These are phyloP conservation scores for Zygosaccharomyces rouxii DNA, from an alignment of 805 yeast genomes.

Conservation along the genomic window DNA sequence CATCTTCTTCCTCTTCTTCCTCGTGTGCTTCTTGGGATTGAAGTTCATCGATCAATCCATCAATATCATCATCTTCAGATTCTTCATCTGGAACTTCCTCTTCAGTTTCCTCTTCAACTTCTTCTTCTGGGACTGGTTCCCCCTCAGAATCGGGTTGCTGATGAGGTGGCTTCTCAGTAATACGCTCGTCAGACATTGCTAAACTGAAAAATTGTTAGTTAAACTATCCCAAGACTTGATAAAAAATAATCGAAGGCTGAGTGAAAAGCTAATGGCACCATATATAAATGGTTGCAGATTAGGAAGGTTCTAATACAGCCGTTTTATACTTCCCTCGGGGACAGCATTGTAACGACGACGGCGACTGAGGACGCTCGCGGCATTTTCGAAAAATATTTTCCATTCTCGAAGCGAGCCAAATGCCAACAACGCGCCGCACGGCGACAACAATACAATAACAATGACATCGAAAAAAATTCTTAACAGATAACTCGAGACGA, in stretches of 20 bases:
- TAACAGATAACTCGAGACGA: too few species aligned
- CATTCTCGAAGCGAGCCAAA: background rate
- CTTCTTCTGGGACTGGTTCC: conserved; percentile 12
- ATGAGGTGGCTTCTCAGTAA: conserved; percentile 16
- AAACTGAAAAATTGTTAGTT: background rate
- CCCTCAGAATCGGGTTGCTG: conserved; percentile 5
- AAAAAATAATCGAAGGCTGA: too few species aligned
- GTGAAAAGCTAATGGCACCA: too few species aligned
- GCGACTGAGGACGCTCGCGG: background rate
- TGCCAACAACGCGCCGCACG: background rate
- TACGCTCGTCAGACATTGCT: conserved; percentile 18
- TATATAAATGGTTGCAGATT: too few species aligned
- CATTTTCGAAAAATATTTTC: conserved; percentile 1
- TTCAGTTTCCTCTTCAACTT: conserved; percentile 48
- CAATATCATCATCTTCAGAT: conserved; percentile 64
- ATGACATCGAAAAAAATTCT: too few species aligned
- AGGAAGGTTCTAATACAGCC: too few species aligned
- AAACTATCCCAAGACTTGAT: too few species aligned
- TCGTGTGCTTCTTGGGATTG: conserved; percentile 61
- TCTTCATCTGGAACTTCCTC: conserved; percentile 50
- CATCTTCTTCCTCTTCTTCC: conserved; percentile 46
- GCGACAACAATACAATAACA: too few species aligned
- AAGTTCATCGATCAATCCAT: conserved; percentile 70
- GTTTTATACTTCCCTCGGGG: background rate
- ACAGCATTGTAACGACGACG: too few species aligned